phyloP scores from a whole-genome alignment of 1,284 basidiomycete species.

The Ceratobasidium sp. region DNA sequence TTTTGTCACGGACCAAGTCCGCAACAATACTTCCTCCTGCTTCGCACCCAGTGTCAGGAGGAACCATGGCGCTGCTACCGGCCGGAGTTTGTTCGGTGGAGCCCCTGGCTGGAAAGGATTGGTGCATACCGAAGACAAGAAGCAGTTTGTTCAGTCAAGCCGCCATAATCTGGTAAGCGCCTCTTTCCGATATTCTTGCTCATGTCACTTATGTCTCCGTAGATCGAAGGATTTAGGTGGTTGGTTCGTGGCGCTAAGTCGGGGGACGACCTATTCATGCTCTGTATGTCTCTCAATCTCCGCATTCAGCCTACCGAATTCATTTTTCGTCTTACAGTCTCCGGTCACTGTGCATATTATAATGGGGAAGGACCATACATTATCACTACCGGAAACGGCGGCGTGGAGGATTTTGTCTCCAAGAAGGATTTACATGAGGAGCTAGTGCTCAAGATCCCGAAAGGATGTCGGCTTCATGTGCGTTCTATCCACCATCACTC shows the following conservation, averaged over 20 bases:
- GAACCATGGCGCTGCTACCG: not conserved
- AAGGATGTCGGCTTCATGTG: not conserved
- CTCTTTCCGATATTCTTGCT: not conserved
- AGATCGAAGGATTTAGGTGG: constrained; percentile 7
- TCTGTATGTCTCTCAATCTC: not conserved
- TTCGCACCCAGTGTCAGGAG: not conserved
- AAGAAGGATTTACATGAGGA: not conserved
- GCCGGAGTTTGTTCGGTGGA: not conserved
- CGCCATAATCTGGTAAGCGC: not conserved
- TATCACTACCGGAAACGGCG: not conserved
- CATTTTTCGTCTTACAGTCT: not conserved
- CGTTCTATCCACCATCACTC: not conserved
- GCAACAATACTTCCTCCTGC: not conserved
- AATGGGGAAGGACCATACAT: not conserved
- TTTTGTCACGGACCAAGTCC: not conserved
- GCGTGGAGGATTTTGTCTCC: not conserved
- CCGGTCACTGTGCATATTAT: constrained; percentile 1
- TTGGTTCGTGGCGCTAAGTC: not conserved
- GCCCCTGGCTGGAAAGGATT: not conserved
- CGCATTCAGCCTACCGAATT: not conserved
- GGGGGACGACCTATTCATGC: constrained; percentile 11
- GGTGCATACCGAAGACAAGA: not conserved
- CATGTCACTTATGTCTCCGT: not conserved
- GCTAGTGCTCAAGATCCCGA: constrained; percentile 5
- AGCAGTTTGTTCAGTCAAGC: not conserved